Conservation (phyloP, 129 eudicot genomes). For the Artemisia annua region DNA sequence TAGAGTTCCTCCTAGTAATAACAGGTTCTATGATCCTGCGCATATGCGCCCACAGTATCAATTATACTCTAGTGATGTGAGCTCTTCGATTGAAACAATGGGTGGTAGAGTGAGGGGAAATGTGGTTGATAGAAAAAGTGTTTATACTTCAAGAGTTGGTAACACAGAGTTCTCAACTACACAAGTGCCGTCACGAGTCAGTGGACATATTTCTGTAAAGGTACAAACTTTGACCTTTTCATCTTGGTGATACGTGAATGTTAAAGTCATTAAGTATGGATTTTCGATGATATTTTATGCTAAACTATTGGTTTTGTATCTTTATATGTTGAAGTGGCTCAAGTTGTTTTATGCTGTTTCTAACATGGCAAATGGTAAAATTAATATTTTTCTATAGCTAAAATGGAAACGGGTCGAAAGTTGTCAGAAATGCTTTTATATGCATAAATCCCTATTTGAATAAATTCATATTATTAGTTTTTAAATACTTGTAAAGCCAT, state of each 20-base stretch:
- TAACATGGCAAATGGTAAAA: background rate
- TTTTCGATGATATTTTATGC: background rate
- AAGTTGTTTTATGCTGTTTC: background rate
- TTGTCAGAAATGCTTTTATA: background rate
- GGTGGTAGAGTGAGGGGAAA: slow-evolving; percentile 42
- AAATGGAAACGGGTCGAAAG: background rate
- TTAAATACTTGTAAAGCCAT: too few species aligned
- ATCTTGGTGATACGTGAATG: slow-evolving; percentile 21
- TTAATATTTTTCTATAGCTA: background rate
- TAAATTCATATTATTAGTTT: background rate
- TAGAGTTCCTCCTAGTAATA: slow-evolving; percentile 31
- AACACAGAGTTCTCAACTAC: slow-evolving; percentile 75
- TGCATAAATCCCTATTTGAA: background rate
- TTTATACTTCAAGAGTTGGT: slow-evolving; percentile 50
- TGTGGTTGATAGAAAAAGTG: slow-evolving; percentile 38
- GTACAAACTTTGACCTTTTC: slow-evolving; percentile 30
- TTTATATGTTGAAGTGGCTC: background rate
- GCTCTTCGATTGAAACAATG: slow-evolving; percentile 57
- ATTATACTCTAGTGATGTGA: slow-evolving; percentile 64
- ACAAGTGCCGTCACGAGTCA: slow-evolving; percentile 36
- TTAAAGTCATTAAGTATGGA: slow-evolving; percentile 1
- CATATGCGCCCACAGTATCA: slow-evolving; percentile 51
- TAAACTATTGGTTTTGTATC: background rate
- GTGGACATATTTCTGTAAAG: slow-evolving; percentile 23
- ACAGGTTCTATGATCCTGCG: slow-evolving; percentile 36